These are phyloP conservation scores for Paecilomyces fulvus DNA, from an alignment of 2,329 filamentous ascomycete genomes.

Conservation along the genomic window DNA sequence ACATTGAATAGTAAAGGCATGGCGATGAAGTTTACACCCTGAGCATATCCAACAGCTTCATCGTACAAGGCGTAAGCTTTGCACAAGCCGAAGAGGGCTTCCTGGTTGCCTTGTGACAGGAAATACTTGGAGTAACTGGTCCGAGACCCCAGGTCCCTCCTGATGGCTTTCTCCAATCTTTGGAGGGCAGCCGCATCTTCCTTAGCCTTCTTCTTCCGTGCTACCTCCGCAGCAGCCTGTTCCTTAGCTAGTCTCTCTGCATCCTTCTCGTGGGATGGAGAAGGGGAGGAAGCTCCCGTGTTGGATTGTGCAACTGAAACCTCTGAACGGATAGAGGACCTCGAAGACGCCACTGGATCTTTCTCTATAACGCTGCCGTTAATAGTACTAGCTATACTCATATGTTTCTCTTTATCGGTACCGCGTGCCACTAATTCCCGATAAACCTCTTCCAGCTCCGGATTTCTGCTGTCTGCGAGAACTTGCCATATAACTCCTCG, in stretches of 20 bases:
- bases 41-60: slow-evolving; percentile 88
- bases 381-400: slow-evolving; percentile 40
- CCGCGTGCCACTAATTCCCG: slow-evolving; percentile 69
- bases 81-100: slow-evolving; percentile 88
- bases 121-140: slow-evolving; percentile 97
- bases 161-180: slow-evolving; percentile 86
- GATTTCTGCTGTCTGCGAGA: slow-evolving; percentile 86
- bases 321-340: slow-evolving; percentile 77
- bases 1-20: slow-evolving; percentile 96
- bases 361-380: slow-evolving; percentile 52
- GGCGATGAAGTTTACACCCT: slow-evolving; percentile 97
- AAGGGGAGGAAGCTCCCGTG: slow-evolving; percentile 47
- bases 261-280: slow-evolving; percentile 50
- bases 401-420: slow-evolving; percentile 67
- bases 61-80: slow-evolving; percentile 97
- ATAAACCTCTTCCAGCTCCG: slow-evolving; percentile 82
- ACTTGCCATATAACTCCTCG: slow-evolving; percentile 99
- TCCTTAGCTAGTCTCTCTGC: slow-evolving; percentile 57
- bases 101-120: slow-evolving; percentile 80
- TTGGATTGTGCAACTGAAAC: slow-evolving; percentile 49
- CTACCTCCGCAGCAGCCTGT: slow-evolving; percentile 55
- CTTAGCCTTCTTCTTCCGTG: slow-evolving; percentile 69
- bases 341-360: slow-evolving; percentile 64
- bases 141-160: slow-evolving; percentile 78
- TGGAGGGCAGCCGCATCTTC: slow-evolving; percentile 64